These are phyloP conservation scores for Aureobasidium vineae DNA, from an alignment of 2,329 filamentous ascomycete genomes.

Conservation along the genomic window DNA sequence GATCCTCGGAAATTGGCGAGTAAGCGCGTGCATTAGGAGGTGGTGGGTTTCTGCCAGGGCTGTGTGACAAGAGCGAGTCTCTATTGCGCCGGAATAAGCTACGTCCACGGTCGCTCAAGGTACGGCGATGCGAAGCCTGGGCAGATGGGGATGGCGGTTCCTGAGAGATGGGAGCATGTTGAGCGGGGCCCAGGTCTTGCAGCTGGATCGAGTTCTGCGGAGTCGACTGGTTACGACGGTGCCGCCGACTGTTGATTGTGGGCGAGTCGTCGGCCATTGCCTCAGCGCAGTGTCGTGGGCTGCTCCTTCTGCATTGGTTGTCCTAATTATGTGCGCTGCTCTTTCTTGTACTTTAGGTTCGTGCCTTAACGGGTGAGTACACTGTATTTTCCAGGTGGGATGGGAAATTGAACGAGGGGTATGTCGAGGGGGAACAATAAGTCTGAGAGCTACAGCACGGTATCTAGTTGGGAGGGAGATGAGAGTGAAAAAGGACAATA, in stretches of 20 bases:
- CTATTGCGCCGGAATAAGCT: constrained; percentile 47
- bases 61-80: constrained; percentile 46
- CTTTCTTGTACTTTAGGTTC: constrained; percentile 18
- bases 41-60: constrained; percentile 36
- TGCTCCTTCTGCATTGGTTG: constrained; percentile 21
- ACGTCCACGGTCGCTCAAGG: constrained; percentile 51
- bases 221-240: constrained; percentile 49
- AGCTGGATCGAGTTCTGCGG: constrained; percentile 66
- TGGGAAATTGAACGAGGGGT: not conserved
- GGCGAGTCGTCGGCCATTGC: constrained; percentile 39
- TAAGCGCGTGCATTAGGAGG: constrained; percentile 21
- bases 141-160: constrained; percentile 29
- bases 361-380: not conserved
- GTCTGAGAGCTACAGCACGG: not conserved
- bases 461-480: not conserved
- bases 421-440: not conserved
- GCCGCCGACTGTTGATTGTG: constrained; percentile 29
- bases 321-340: not conserved
- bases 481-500: not conserved
- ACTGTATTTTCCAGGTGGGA: not conserved
- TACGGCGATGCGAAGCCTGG: constrained; percentile 41
- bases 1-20: constrained; percentile 21
- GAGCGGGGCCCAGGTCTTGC: constrained; percentile 51
- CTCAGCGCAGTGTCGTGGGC: constrained; percentile 3
- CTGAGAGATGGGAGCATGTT: constrained; percentile 35